Base-by-base conservation (phyloP, 2,329 filamentous ascomycete genomes). In the Pseudophaeomoniella oleicola region DNA sequence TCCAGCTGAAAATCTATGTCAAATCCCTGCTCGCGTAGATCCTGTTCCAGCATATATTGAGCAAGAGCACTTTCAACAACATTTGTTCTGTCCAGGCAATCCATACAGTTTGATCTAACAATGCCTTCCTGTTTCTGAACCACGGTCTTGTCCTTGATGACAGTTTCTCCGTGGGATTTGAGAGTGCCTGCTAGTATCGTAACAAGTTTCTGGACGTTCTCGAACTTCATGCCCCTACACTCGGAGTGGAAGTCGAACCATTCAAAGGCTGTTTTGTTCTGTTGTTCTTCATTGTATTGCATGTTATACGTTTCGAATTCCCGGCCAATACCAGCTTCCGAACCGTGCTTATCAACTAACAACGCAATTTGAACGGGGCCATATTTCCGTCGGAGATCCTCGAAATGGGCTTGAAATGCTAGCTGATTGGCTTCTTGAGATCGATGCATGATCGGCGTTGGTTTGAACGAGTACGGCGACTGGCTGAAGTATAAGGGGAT, bases 181-280 rank as follows among this genome's bases (percentile, higher is more conserved):
- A 94, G 63, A n/a, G 71, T 76, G 3, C 67, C 60, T 17, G 71
- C 71, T 3, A 96, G 58, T 1, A 66, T 75, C 33, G 84, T 71
- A 36, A 98, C 68, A 1, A 98, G 69, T 17, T 79, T 65, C 39
- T 77, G 81, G 10, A 96, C 87, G 40, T 96, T 96, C 51, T 96
- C 88, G 50, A 96, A 98, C 47, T 85, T 92, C 88, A 98, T 94
- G 0, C 90, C 90, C 12, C 85, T 79, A 51, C 90, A 96, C 17
- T 82, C 82, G 13, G 76, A 70, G 55, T 96, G 90, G 50, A 98
- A 98, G 52, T 98, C 90, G 49, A 96, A 98, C 90, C 90, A 98
- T 52, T 94, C 84, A 50, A 93, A 92, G 0, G 66, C 69, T 6
- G 64, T 65, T 40, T 73, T 65, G 14, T 67, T 54, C 3, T 67